These are phyloP conservation scores for Sporothrix pseudoabietina DNA, from an alignment of 2,329 filamentous ascomycete species.

Conservation along the genomic window DNA sequence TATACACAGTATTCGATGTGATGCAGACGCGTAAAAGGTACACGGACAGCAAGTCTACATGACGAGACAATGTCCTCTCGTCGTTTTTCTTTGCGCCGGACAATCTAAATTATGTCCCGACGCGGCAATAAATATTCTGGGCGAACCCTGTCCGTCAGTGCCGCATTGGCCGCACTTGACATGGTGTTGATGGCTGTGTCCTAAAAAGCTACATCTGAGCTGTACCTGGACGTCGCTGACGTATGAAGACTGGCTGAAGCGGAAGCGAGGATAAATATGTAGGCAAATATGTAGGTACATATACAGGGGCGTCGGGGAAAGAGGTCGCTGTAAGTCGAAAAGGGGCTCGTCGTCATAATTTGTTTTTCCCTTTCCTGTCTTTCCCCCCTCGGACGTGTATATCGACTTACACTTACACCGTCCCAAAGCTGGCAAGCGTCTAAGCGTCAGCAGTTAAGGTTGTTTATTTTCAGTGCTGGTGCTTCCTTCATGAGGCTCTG, in stretches of 20 bases:
- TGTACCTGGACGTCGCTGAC: background rate
- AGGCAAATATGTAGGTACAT: too few relatives aligned
- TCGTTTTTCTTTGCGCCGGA: background rate
- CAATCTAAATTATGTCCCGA: background rate
- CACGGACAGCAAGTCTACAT: background rate
- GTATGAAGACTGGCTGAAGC: background rate
- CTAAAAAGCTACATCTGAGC: background rate
- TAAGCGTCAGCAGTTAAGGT: background rate
- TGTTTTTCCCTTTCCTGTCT: background rate
- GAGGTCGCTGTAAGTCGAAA: background rate
- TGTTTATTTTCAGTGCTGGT: background rate
- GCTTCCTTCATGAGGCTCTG: background rate
- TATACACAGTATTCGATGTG: background rate
- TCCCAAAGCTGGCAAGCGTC: background rate
- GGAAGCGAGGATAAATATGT: background rate
- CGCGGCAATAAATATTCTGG: background rate
- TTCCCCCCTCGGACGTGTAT: background rate
- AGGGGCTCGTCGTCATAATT: background rate
- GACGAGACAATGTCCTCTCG: background rate
- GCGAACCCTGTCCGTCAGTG: background rate
- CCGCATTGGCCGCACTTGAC: background rate
- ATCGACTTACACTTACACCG: background rate
- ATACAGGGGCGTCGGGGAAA: background rate
- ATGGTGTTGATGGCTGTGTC: background rate
- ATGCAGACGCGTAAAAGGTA: background rate